These are phyloP conservation scores for Hanseniaspora gamundiae DNA, from an alignment of 1,139 yeast species.

Conservation along the genomic window DNA sequence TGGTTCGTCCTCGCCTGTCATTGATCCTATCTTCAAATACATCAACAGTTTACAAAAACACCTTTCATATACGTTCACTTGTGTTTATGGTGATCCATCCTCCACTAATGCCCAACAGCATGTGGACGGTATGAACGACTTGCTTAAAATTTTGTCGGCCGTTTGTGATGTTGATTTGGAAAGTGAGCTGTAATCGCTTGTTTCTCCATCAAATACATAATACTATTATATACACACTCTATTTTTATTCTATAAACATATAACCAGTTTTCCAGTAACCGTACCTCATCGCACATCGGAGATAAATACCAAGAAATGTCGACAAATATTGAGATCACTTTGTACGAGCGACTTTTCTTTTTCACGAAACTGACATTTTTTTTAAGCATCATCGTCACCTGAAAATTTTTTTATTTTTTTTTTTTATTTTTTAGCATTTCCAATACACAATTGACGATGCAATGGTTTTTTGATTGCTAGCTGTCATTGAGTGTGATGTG, in stretches of 20 bases:
- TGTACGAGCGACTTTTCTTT: constrained; percentile 1
- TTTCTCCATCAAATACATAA: too few species aligned
- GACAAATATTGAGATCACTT: too few species aligned
- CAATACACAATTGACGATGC: too few species aligned
- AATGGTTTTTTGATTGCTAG: neutral
- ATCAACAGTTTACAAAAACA: constrained; percentile 35
- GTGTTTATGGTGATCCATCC: constrained; percentile 46
- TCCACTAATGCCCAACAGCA: constrained; percentile 56
- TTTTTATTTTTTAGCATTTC: too few species aligned
- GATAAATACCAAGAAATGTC: too few species aligned
- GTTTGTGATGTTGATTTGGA: neutral
- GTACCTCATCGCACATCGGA: neutral
- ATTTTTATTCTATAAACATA: neutral
- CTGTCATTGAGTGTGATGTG: too few species aligned
- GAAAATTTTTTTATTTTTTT: neutral
- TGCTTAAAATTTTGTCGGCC: constrained; percentile 38
- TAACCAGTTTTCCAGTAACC: neutral
- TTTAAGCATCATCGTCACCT: too few species aligned
- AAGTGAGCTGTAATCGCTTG: neutral
- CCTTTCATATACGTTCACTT: constrained; percentile 40
- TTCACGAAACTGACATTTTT: too few species aligned
- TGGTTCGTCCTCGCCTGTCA: constrained; percentile 59
- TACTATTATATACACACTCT: too few species aligned
- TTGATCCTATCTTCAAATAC: constrained; percentile 58
- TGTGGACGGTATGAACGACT: constrained; percentile 67